phyloP scores from a whole-genome alignment of 2,329 filamentous ascomycete genomes.

The Pseudocercospora cruenta region DNA sequence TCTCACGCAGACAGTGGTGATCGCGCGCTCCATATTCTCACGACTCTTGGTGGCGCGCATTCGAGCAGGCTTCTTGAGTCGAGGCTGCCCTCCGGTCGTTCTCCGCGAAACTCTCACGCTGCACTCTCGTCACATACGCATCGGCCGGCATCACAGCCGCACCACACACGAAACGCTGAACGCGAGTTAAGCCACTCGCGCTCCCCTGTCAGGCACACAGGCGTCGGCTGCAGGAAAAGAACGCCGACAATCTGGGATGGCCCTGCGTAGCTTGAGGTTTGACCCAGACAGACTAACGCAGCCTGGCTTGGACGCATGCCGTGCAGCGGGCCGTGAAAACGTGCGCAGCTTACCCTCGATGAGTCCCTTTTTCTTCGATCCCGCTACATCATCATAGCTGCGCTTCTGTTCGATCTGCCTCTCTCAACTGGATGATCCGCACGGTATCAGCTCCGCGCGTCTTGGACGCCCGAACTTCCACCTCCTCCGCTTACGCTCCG shows the following conservation, averaged over 20 bases:
- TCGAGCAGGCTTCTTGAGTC: slow-evolving; percentile 7
- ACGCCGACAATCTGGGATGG: slow-evolving; percentile 12
- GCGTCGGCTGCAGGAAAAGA: slow-evolving; percentile 8
- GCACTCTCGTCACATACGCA: slow-evolving; percentile 5
- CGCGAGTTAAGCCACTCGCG: slow-evolving; percentile 5
- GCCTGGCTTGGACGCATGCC: slow-evolving; percentile 4
- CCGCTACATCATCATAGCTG: slow-evolving; percentile 8
- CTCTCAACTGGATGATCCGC: slow-evolving; percentile 3
- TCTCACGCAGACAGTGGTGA: neutral
- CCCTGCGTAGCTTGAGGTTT: slow-evolving; percentile 10
- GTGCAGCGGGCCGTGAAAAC: slow-evolving; percentile 12
- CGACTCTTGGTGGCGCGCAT: neutral
- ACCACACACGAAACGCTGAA: slow-evolving; percentile 6
- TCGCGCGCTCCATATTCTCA: neutral
- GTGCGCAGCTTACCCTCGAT: slow-evolving; percentile 17
- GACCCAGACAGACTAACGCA: neutral
- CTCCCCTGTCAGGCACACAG: slow-evolving; percentile 14
- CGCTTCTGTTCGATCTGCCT: slow-evolving; percentile 9
- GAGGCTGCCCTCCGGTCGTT: neutral
- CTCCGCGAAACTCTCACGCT: neutral
- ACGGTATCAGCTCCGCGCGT: slow-evolving; percentile 1
- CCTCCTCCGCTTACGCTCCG: slow-evolving; percentile 1
- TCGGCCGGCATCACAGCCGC: slow-evolving; percentile 9
- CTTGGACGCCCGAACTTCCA: neutral
- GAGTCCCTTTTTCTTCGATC: slow-evolving; percentile 7